phyloP scores from a whole-genome alignment of 163 green algal genomes.

The Chlorella variabilis region DNA sequence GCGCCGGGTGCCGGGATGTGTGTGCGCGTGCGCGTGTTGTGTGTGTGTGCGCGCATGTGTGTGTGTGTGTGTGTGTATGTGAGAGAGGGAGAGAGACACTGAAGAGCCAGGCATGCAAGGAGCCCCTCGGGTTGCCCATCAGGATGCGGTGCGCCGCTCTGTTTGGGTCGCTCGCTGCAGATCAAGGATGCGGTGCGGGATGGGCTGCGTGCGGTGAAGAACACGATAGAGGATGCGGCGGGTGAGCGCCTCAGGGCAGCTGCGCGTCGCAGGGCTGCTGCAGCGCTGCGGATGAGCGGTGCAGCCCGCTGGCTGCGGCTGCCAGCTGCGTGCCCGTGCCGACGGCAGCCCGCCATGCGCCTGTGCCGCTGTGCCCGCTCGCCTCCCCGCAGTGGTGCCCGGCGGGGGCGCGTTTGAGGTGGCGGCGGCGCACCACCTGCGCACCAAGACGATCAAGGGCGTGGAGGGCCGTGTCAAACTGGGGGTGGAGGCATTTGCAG shows the following conservation, averaged over 20 bases:
- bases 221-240: slow-evolving; percentile 89
- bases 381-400: slow-evolving; percentile 56
- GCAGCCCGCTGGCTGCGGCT: not conserved
- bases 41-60: not conserved
- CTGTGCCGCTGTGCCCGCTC: not conserved
- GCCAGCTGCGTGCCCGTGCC: too few species aligned
- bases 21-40: not conserved
- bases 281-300: not conserved
- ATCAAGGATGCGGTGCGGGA: slow-evolving; percentile 99
- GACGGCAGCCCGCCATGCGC: too few species aligned
- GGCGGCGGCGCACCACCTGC: slow-evolving; percentile 85
- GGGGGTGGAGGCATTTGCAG: slow-evolving; percentile 96
- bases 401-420: slow-evolving; percentile 96
- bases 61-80: not conserved
- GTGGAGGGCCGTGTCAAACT: slow-evolving; percentile 83
- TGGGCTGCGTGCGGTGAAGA: slow-evolving; percentile 97
- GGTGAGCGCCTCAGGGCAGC: too few species aligned
- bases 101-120: too few species aligned
- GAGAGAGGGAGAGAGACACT: not conserved
- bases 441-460: slow-evolving; percentile 73
- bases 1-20: not conserved
- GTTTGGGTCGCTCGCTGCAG: slow-evolving; percentile 34
- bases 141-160: too few species aligned
- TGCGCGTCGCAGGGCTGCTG: too few species aligned
- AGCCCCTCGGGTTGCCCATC: too few species aligned